These are phyloP conservation scores for Naganishia onofrii DNA, from an alignment of 768 basidiomycete species.

Conservation along the genomic window DNA sequence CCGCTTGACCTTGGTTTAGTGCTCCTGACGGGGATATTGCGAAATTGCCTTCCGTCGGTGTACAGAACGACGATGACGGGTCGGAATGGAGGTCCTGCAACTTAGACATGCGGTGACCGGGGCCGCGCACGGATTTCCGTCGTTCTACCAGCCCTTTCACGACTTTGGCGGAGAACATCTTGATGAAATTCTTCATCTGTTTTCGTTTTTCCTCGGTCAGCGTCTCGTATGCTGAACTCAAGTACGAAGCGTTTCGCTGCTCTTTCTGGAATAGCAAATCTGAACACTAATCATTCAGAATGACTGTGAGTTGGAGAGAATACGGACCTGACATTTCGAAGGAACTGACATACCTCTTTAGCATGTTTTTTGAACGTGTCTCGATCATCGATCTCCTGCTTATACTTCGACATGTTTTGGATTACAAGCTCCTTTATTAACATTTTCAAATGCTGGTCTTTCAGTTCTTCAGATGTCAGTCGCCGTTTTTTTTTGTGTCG, in stretches of 20 bases:
- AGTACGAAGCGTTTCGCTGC: conserved; percentile 80
- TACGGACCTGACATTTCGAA: too few species aligned
- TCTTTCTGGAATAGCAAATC: conserved; percentile 87
- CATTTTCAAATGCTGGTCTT: conserved; percentile 76
- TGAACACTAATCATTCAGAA: conserved; percentile 62
- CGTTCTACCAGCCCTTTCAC: conserved; percentile 48
- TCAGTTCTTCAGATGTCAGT: conserved; percentile 37
- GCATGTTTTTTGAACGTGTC: conserved; percentile 93
- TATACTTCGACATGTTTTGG: conserved; percentile 85
- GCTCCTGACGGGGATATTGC: background rate
- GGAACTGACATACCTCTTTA: conserved; percentile 67
- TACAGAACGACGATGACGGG: background rate
- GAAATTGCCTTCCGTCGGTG: background rate
- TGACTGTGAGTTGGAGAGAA: background rate
- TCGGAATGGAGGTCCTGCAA: background rate
- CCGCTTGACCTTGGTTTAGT: background rate
- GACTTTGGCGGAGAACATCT: conserved; percentile 83
- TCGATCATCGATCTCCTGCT: conserved; percentile 61
- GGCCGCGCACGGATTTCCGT: conserved; percentile 38
- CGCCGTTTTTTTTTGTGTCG: conserved; percentile 10
- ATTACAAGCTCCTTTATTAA: conserved; percentile 88
- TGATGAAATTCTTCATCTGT: conserved; percentile 90
- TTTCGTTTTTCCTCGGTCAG: conserved; percentile 79
- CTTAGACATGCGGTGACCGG: conserved; percentile 41
- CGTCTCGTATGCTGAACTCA: conserved; percentile 67